Base-by-base conservation (phyloP, 495 filamentous ascomycete species). In the Penicillium riverlandense region DNA sequence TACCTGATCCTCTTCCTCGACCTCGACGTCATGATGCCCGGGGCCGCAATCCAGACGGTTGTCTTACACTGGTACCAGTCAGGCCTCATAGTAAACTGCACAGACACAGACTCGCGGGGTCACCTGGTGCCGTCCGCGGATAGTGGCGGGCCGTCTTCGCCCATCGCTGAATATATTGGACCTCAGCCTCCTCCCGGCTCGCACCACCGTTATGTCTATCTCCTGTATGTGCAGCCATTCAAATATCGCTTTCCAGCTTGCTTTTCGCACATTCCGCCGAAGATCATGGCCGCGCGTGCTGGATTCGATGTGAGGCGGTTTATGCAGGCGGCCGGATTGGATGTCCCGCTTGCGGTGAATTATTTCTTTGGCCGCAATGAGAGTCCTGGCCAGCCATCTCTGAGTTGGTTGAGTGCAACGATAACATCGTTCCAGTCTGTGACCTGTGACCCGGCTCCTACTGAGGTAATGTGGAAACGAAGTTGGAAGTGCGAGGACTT, bases 11-110 rank as follows among this genome's bases (percentile, higher is more conserved):
- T 72, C 28, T 53, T 66, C 41, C 50, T 72, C 15, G 68, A 70
- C 47, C 53, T 54, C 2, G 67, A 72, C 45, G 68, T 61, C 6
- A 39, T 61, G 13, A 12, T 55, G 6, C 51, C 54, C 11, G 49
- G 44, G 5, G 63, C 44, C 6, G 38, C 40, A 4, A 49, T 35
- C 12, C 40, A 53, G 7, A 62, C 58, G 4, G 47, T 62, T 1
- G 49, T 69, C 7, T 46, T 71, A 0, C 67, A 70, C 46, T 72
- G 69, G 67, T 63, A 66, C 34, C 62, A 63, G n/a, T 38, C 59
- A 3, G 38, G 58, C 35, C 38, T 70, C 22, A 36, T 46, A 0
- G 37, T 55, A 4, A 10, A 48, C 29, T 52, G 36, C 47, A 38
- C 31, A 13, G 15, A 8, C 7, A 29, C 11, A 16, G 40, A 43